Evolutionary conservation across 1,284 basidiomycete genomes (phyloP).

Genomic region (Pyrrhoderma lamaoense): DNA sequence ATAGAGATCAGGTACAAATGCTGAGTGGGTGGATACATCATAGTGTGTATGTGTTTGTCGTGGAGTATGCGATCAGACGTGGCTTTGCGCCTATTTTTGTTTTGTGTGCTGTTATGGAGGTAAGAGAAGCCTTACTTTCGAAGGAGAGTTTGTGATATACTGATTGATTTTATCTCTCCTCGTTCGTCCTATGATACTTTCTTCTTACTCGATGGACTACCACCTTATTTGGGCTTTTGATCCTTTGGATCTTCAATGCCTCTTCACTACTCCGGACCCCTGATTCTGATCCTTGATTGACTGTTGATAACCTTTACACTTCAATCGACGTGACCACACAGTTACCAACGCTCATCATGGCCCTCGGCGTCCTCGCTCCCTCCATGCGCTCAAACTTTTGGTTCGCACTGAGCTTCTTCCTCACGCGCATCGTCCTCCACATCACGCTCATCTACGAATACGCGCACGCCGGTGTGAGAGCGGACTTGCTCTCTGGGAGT

Average conservation of each 20-base stretch:
- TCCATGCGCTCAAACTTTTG: constrained; percentile 39
- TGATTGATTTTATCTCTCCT: too few relatives aligned
- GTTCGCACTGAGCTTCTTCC: constrained; percentile 47
- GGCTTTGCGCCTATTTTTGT: constrained; percentile 42
- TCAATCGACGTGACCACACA: constrained; percentile 26
- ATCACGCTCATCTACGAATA: constrained; percentile 33
- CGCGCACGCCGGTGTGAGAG: neutral
- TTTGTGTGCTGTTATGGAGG: constrained; percentile 47
- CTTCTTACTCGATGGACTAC: too few relatives aligned
- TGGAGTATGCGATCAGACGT: constrained; percentile 35
- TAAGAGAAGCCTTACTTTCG: constrained; percentile 32
- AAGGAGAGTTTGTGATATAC: too few relatives aligned
- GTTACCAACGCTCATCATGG: constrained; percentile 54
- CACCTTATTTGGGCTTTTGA: too few relatives aligned
- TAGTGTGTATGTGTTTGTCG: constrained; percentile 41
- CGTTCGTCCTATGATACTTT: too few relatives aligned
- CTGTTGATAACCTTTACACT: constrained; percentile 20
- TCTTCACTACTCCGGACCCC: too few relatives aligned
- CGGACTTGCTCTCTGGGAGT: constrained; percentile 19
- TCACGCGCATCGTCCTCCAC: constrained; percentile 47
- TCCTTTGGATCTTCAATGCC: too few relatives aligned
- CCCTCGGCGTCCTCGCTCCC: constrained; percentile 40
- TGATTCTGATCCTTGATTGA: too few relatives aligned
- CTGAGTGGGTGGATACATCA: constrained; percentile 60
- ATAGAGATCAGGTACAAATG: constrained; percentile 38